A percentile compares a stretch with the other conserved stretches of the same genome.
phyloP scores from a whole-genome alignment of 139 green algal species.

The Auxenochlorella pyrenoidosa region DNA sequence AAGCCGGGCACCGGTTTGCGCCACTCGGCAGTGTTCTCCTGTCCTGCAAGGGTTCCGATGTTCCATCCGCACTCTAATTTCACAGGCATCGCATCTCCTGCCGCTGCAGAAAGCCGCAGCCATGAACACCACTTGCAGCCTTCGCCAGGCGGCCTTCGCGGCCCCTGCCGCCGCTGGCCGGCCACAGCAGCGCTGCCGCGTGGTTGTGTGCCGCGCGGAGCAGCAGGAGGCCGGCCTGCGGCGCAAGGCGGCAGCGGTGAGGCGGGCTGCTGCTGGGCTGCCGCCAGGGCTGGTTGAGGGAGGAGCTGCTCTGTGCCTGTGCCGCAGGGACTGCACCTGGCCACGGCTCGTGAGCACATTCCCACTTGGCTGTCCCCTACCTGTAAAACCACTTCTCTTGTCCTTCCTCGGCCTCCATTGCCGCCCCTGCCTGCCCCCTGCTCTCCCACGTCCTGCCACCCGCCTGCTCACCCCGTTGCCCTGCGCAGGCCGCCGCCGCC shows the following conservation, averaged over 20 bases:
- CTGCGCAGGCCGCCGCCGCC: slow-evolving; percentile 47
- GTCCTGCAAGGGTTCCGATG: neutral
- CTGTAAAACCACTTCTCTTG: too few relatives aligned
- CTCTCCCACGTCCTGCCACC: neutral
- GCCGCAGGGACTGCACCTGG: neutral
- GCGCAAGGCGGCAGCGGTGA: slow-evolving; percentile 40
- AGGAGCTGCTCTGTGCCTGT: too few relatives aligned
- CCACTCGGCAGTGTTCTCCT: neutral
- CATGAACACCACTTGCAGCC: too few relatives aligned
- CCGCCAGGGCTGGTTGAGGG: neutral
- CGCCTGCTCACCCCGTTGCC: neutral
- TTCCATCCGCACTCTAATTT: neutral
- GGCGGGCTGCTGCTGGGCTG: neutral
- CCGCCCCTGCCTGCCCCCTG: neutral
- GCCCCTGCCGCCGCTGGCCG: neutral
- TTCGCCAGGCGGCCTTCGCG: slow-evolving; percentile 14
- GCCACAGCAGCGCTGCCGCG: neutral
- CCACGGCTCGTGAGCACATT: neutral
- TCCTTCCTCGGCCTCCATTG: neutral
- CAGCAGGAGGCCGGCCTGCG: slow-evolving; percentile 26
- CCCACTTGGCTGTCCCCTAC: neutral
- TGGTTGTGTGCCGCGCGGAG: slow-evolving; percentile 42
- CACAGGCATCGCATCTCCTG: neutral
- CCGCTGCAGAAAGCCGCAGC: neutral
- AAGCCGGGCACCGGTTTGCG: neutral